Percentiles rank a stretch among this genome's conserved stretches.
Conservation (phyloP, 2,329 filamentous ascomycete genomes). For the Paecilomyces sp. region DNA sequence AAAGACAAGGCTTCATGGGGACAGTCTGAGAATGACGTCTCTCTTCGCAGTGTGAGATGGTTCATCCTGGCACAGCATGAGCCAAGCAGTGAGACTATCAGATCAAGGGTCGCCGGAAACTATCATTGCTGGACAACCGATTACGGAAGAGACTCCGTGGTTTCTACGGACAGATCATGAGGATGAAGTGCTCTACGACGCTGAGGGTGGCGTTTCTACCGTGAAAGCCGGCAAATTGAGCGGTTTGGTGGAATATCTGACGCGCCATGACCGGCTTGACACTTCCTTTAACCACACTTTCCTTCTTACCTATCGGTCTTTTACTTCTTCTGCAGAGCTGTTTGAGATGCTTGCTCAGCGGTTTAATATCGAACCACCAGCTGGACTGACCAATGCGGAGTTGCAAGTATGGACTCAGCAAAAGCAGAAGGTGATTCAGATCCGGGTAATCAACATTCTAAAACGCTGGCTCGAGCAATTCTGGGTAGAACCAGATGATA, state of each 20-base stretch:
- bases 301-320: conserved; percentile 85
- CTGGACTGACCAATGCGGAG: conserved; percentile 62
- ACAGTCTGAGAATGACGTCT: background rate
- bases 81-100: background rate
- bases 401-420: conserved; percentile 75
- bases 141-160: background rate
- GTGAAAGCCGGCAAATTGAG: conserved; percentile 58
- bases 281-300: conserved; percentile 93
- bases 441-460: conserved; percentile 88
- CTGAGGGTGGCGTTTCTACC: background rate
- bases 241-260: conserved; percentile 86
- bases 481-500: conserved; percentile 80
- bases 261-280: conserved; percentile 84
- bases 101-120: background rate
- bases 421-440: conserved; percentile 84
- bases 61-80: background rate
- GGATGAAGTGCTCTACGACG: background rate
- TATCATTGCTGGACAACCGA: background rate
- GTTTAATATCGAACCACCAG: conserved; percentile 79
- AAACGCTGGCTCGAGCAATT: conserved; percentile 96
- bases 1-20: background rate
- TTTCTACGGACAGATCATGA: conserved; percentile 1
- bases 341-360: conserved; percentile 82
- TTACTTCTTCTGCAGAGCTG: conserved; percentile 75
- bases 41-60: background rate